Evolutionary conservation across 176 grass and related monocot genomes (phyloP), one percentile per base, ranked within the genome.

Genomic region (Saccharum spontaneum): DNA sequence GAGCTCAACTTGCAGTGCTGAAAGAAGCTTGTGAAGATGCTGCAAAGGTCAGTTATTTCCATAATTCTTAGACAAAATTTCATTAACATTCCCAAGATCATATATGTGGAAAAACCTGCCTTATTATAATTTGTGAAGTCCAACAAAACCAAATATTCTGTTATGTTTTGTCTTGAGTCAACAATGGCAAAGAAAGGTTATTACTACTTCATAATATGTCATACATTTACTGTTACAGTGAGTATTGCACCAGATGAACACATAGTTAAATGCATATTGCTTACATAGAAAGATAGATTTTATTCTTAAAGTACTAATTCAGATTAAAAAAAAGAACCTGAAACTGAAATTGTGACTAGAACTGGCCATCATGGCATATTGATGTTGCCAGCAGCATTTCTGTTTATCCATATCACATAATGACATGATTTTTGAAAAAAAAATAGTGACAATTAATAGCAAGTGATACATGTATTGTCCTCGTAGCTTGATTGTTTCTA

Each of bases 11-110:
- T 84, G 86, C 83, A 17, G 63, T 98, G 61, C 83, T 95, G 45
- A 90, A 95, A 90, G 91, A 95, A 92, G 93, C 96, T 10, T 94
- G 89, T 52, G 89, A 93, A 87, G 91, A 90, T 71, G 96, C 88
- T 83, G 91, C 91, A 82, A 98, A 94, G 93, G 93, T 95, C 40
- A 48, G 48, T 75, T 67, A 14, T 68, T 74, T 49, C 63, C 16
- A 45, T 1, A 68, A 2, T 33, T 81, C 44, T 12, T 68, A 20
- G 17, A 76, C 15, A 37, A 59, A 59, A 68, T 37, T 46, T 82
- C 37, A 69, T 69, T 36, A 7, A 46, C 13, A 22, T 15, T n/a
- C 65, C 0, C 17, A 48, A 68, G 10, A 3, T 54, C 6, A 4
- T 67, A 68, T 61, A 17, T 46, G 28, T 61, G 37, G 36, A 17